Evolutionary conservation across 106 monocot species (phyloP), one percentile per base, ranked within the genome.

Genomic region (Ottelia alismoides): DNA sequence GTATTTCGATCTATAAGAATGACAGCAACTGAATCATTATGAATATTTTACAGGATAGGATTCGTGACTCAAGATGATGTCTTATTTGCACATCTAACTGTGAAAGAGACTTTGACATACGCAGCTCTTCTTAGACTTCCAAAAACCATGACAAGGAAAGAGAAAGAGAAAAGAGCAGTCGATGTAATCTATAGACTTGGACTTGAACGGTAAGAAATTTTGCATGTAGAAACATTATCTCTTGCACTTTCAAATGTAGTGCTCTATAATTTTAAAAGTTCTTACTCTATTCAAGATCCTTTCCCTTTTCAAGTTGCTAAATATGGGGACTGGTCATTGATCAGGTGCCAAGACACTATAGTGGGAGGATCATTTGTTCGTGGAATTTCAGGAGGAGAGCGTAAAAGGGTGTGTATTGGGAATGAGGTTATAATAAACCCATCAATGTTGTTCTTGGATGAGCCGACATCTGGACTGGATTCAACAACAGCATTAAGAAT

Each of bases 1-100:
- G n/a, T n/a, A n/a, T n/a, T n/a, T n/a, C n/a, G n/a, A n/a, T n/a
- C n/a, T n/a, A n/a, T n/a, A n/a, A n/a, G n/a, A n/a, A n/a, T n/a
- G n/a, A n/a, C n/a, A n/a, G n/a, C n/a, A n/a, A n/a, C n/a, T n/a
- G n/a, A n/a, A n/a, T n/a, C n/a, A n/a, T n/a, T n/a, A n/a, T 55
- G 61, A 60, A 67, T 73, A 18, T 65, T 65, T 1, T 73, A 66
- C 50, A 61, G n/a, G n/a, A n/a, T n/a, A n/a, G n/a, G n/a, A n/a
- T n/a, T n/a, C n/a, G n/a, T n/a, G n/a, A n/a, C n/a, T 73, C 73
- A 73, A 32, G 73, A 73, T n/a, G 73, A 73, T 18, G 49, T 67
- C 30, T 53, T 67, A n/a, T 73, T 66, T 51, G 55, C 73, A 5
- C 66, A 73, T 50, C 73, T 73, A 1, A 73, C 66, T 6, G 73